Conservation (phyloP, 352 stramenopile genomes). For the Pythium periplocum region DNA sequence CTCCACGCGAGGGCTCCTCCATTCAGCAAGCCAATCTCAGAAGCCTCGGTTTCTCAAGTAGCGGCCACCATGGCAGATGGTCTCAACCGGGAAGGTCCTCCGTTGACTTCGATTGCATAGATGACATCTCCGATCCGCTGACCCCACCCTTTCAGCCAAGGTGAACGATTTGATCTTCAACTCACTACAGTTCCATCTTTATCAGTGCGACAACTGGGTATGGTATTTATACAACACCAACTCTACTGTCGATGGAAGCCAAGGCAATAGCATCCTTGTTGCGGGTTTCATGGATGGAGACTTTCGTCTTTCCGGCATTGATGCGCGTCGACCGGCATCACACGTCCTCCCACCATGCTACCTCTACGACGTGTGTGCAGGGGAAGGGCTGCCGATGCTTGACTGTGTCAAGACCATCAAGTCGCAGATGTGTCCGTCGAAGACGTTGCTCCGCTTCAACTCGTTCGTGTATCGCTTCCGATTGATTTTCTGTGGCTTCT, state of each 20-base stretch:
- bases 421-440: neutral
- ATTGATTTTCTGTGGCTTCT: neutral
- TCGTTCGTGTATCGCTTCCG: neutral
- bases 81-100: no score
- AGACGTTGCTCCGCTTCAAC: neutral
- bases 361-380: neutral
- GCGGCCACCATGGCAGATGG: no score
- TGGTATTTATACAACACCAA: no score
- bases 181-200: neutral
- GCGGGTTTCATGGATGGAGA: neutral
- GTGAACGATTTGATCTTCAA: no score
- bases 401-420: neutral
- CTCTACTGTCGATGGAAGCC: neutral
- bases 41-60: no score
- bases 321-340: neutral
- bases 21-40: no score
- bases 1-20: no score
- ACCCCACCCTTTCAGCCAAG: no score
- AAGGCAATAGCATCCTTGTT: neutral
- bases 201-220: no score
- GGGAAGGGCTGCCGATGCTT: neutral
- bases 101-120: no score
- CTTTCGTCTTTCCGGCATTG: neutral
- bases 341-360: neutral
- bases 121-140: no score